A percentile compares a stretch with the other conserved stretches of the same genome.
Evolutionary conservation across 768 basidiomycete species (phyloP).

Genomic region (Termitomyces sp.): DNA sequence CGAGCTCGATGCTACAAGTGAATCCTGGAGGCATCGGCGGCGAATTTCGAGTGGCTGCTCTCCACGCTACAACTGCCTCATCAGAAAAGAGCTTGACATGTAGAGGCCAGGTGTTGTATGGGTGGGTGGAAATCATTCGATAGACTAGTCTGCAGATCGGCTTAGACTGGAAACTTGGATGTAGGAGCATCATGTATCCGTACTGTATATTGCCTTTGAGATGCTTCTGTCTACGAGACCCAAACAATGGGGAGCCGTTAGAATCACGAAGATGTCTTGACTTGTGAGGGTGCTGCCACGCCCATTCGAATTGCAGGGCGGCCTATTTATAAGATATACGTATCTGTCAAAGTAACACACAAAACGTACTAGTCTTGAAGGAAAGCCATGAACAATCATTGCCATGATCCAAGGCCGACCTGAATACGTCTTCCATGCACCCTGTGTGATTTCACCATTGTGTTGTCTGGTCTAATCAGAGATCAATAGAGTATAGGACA

Average conservation of each 20-base stretch:
- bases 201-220: conserved; percentile 48
- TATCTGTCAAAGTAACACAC: background rate
- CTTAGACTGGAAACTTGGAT: background rate
- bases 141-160: conserved; percentile 45
- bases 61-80: conserved; percentile 57
- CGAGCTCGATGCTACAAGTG: conserved; percentile 48
- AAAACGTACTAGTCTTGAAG: conserved; percentile 50
- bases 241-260: conserved; percentile 36
- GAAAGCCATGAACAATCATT: conserved; percentile 83
- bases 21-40: conserved; percentile 50
- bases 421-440: conserved; percentile 61
- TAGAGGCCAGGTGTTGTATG: conserved; percentile 72
- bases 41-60: conserved; percentile 23
- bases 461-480: conserved; percentile 52
- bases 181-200: conserved; percentile 16
- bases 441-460: conserved; percentile 72
- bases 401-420: conserved; percentile 80
- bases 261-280: conserved; percentile 60
- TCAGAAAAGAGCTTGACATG: conserved; percentile 73
- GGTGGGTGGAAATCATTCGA: conserved; percentile 59
- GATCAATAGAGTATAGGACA: background rate
- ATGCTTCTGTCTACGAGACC: conserved; percentile 24
- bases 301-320: conserved; percentile 81
- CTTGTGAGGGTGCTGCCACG: conserved; percentile 76
- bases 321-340: conserved; percentile 35